A percentile compares a stretch with the other conserved stretches of the same genome.
Conservation (phyloP, 1,284 basidiomycete species). For the Grifola frondosa region DNA sequence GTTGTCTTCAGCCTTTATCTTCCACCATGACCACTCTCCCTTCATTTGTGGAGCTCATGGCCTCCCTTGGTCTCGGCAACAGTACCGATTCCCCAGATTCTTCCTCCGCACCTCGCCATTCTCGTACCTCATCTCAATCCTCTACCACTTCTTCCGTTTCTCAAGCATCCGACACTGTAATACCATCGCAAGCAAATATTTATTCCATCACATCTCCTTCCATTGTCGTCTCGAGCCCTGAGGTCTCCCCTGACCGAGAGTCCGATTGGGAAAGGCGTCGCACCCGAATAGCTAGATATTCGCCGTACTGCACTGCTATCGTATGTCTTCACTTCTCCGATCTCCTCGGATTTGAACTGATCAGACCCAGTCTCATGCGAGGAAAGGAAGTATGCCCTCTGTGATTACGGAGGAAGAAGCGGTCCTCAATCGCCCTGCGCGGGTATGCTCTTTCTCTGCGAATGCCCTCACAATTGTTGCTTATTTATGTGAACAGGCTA, state of each 20-base stretch:
- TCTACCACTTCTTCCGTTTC: slow-evolving; percentile 34
- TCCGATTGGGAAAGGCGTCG: slow-evolving; percentile 29
- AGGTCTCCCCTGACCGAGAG: slow-evolving; percentile 20
- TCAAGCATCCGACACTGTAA: slow-evolving; percentile 27
- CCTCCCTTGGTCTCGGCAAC: slow-evolving; percentile 67
- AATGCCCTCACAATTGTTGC: neutral
- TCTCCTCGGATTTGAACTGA: slow-evolving; percentile 7
- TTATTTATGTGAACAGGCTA: slow-evolving; percentile 27
- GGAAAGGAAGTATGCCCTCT: slow-evolving; percentile 35
- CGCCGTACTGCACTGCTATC: slow-evolving; percentile 58
- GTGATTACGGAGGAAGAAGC: slow-evolving; percentile 28
- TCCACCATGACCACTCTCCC: slow-evolving; percentile 64
- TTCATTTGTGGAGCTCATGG: slow-evolving; percentile 83
- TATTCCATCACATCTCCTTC: slow-evolving; percentile 16
- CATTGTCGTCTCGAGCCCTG: slow-evolving; percentile 20
- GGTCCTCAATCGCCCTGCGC: slow-evolving; percentile 25
- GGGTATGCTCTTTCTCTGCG: slow-evolving; percentile 22
- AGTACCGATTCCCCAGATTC: slow-evolving; percentile 30
- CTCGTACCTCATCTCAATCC: slow-evolving; percentile 40
- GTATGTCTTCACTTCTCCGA: slow-evolving; percentile 40
- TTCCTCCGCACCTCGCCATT: slow-evolving; percentile 22
- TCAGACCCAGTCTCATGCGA: slow-evolving; percentile 28
- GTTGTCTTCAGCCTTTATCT: slow-evolving; percentile 34
- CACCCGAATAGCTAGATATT: slow-evolving; percentile 46
- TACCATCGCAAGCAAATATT: slow-evolving; percentile 22